Base-by-base conservation (phyloP, 441 rosid species). In the Populus tomentosa region DNA sequence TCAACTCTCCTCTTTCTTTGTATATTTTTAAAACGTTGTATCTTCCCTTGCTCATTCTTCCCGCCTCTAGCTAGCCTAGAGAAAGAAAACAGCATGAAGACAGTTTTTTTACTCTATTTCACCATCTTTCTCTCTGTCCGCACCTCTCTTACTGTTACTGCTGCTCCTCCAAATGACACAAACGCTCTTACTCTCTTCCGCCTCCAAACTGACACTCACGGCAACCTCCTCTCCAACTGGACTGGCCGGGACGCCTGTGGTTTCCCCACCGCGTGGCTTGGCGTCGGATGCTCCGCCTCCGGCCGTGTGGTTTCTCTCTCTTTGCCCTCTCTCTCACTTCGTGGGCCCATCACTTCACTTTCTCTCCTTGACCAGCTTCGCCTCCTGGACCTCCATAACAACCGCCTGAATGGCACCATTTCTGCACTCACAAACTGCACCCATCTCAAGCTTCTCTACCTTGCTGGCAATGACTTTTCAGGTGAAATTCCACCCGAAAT, bases 151-250 rank as follows among this genome's bases (percentile, higher is more conserved):
- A 72, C 84, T 26, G 32, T 63, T 21, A 38, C 86, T 16, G 24
- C 80, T 36, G 74, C 78, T 10, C 42, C 64, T 2, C 81, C 83
- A 28, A 91, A 95, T 76, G 97, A 95, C 86, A 95, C 98, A 2
- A 21, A 77, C 28, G 85, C 95, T 33, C 97, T 93, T 81, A 88
- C 90, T 20, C 90, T 90, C 83, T 95, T 95, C 86, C 99, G 99
- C 80, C 88, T 86, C 80, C 91, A 88, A 28, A 85, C 95, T 10
- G 99, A 95, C 83, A 64, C 92, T 14, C 99, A 95, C 81, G 98
- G 95, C 64, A 83, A 75, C 82, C 99, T 95, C 84, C 87, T 86
- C 79, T 42, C 87, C 78, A 93, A 95, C 84, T 95, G 99, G 99
- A 85, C 92, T 0, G 98, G 98, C 77, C 14, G 74, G 21, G 81